Percentiles rank a stretch among this genome's conserved stretches.
Evolutionary conservation across 2,329 filamentous ascomycete genomes (phyloP).

Genomic region (Chrysoporthe deuterocubensis): DNA sequence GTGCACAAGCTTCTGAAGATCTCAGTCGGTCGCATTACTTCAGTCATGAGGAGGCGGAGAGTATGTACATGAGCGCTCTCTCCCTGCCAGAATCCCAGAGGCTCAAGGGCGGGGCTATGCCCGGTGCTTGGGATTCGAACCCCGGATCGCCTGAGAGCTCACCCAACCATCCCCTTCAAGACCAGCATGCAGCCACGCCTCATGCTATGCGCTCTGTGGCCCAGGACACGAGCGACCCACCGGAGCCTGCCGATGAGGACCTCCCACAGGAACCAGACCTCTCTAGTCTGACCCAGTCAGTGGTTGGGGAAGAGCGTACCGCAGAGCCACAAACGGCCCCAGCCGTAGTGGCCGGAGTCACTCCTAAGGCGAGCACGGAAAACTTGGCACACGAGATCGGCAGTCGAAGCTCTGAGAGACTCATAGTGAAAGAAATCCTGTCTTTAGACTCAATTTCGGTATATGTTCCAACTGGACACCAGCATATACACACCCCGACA

Average conservation of each 20-base stretch:
- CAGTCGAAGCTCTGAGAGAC: slow-evolving; percentile 56
- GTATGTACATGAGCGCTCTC: slow-evolving; percentile 83
- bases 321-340: not conserved
- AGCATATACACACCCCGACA: slow-evolving; percentile 44
- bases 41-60: slow-evolving; percentile 79
- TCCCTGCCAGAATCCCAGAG: slow-evolving; percentile 49
- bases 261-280: not conserved
- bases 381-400: slow-evolving; percentile 49
- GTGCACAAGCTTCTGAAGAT: slow-evolving; percentile 48
- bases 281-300: not conserved
- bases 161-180: slow-evolving; percentile 31
- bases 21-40: slow-evolving; percentile 68
- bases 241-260: not conserved
- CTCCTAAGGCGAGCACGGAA: slow-evolving; percentile 27
- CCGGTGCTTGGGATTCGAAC: slow-evolving; percentile 56
- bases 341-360: slow-evolving; percentile 18
- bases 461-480: slow-evolving; percentile 57
- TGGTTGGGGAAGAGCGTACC: not conserved
- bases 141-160: slow-evolving; percentile 29
- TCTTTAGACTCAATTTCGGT: slow-evolving; percentile 55
- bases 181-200: not conserved
- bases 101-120: slow-evolving; percentile 45
- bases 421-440: slow-evolving; percentile 58
- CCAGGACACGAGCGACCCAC: not conserved
- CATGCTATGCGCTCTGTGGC: not conserved